Evolutionary conservation across 805 yeast species (phyloP).

Genomic region (Candida corydali): DNA sequence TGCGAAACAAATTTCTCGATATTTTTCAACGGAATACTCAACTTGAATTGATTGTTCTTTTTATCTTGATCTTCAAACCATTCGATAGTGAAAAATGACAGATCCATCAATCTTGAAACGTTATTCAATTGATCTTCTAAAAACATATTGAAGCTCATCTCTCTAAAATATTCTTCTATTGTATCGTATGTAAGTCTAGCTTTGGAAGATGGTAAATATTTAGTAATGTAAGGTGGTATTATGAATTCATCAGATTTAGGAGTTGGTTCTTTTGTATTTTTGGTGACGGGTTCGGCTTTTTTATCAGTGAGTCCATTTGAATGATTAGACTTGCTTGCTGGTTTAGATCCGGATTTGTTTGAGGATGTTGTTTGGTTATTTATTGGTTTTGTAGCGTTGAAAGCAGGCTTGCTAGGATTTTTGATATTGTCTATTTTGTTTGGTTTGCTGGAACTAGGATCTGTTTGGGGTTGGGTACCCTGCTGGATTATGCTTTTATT

Average conservation of each 20-base stretch:
- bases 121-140: constrained; percentile 50
- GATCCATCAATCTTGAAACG: constrained; percentile 24
- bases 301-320: not conserved
- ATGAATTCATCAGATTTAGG: constrained; percentile 3
- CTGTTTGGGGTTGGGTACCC: no score
- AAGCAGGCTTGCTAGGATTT: not conserved
- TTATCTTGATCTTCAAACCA: constrained; percentile 48
- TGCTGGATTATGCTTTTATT: no score
- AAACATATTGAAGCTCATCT: constrained; percentile 58
- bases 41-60: constrained; percentile 36
- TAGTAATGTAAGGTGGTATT: constrained; percentile 25
- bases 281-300: not conserved
- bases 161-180: constrained; percentile 49
- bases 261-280: constrained; percentile 1
- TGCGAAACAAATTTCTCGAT: constrained; percentile 48
- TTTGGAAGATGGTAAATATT: constrained; percentile 25
- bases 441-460: not conserved
- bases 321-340: not conserved
- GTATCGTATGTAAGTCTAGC: constrained; percentile 48
- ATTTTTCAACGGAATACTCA: constrained; percentile 40
- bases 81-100: constrained; percentile 45
- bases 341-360: no score
- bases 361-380: not conserved
- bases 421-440: not conserved
- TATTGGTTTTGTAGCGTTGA: not conserved